Evolutionary conservation across 2,329 filamentous ascomycete species (phyloP), one percentile per base, ranked within the genome.

Genomic region (Aciculosporium take): DNA sequence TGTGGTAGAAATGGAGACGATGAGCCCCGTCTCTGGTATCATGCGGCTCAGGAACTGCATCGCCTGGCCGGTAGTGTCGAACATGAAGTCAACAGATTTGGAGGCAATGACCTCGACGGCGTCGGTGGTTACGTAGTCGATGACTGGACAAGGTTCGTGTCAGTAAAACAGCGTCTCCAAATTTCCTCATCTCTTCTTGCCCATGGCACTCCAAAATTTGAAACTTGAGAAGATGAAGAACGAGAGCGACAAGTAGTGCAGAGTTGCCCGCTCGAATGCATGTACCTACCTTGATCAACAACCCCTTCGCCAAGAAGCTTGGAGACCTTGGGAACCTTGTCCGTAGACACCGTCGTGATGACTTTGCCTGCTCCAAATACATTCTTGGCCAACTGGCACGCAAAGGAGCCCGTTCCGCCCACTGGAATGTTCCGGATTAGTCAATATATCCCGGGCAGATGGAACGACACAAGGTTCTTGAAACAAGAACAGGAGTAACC

Each of bases 291-390:
- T 30, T 63, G 46, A 49, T 67, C 65, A 0, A 63, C 59, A 0
- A 57, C 54, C 0, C 53, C 56, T 21, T 62, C 51, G 2, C 63
- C 63, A 7, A 68, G 49, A 6, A 63, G 47, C 40, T 62, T 57
- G 4, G 50, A 42, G 1, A 66, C 49, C 40, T 51, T 58, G 1
- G 55, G 39, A 1, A 68, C 49, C 47, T 68, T 69, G 12, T 55
- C 45, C 1, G 63, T 64, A 1, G 63, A 67, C 1, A 68, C 56
- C 0, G 65, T 67, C 1, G 63, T 67, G 30, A 68, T 64, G 23
- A 68, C 63, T 39, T 63, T 65, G 15, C 55, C 57, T 2, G 62
- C 66, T 1, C 56, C 51, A 45, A 67, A 68, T 2, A 65, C 56
- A 27, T 63, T 57, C 33, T 67, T 68, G 13, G 65, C 64, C 5